These are phyloP conservation scores for Thielaviopsis ethacetica DNA, from an alignment of 2,329 filamentous ascomycete genomes.

Conservation along the genomic window DNA sequence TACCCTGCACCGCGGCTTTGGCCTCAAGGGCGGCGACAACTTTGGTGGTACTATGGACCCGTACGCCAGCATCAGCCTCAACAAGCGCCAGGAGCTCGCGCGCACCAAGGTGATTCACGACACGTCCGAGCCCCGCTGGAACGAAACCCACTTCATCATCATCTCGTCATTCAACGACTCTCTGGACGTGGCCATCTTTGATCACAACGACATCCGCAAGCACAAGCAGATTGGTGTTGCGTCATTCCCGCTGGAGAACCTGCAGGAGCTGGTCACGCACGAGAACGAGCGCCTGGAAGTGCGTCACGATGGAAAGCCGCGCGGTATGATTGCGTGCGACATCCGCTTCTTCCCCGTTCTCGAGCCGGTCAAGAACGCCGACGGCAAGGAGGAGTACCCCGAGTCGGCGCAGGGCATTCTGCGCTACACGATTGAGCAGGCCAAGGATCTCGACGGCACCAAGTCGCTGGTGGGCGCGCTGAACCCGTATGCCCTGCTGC, in stretches of 20 bases:
- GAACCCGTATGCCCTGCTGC: constrained; percentile 75
- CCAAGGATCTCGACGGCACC: constrained; percentile 82
- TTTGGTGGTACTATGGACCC: constrained; percentile 86
- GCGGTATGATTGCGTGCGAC: constrained; percentile 66
- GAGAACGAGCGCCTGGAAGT: constrained; percentile 80
- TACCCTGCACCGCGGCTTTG: constrained; percentile 78
- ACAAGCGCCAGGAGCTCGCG: constrained; percentile 64
- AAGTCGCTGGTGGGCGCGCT: constrained; percentile 86
- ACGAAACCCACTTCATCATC: constrained; percentile 91
- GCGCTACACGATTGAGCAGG: constrained; percentile 84
- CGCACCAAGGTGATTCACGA: constrained; percentile 80
- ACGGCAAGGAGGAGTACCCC: constrained; percentile 63
- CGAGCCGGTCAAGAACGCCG: constrained; percentile 30
- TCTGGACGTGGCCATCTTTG: constrained; percentile 69
- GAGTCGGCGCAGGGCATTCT: constrained; percentile 89
- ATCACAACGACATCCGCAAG: constrained; percentile 92
- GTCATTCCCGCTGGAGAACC: constrained; percentile 66
- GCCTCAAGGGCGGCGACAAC: constrained; percentile 88
- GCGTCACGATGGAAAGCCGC: constrained; percentile 64
- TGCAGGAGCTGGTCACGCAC: constrained; percentile 60
- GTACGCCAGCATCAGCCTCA: constrained; percentile 72
- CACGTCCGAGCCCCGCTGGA: constrained; percentile 79
- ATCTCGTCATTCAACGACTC: constrained; percentile 80
- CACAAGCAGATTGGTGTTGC: constrained; percentile 81
- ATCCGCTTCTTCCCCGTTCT: constrained; percentile 92